Evolutionary conservation across 2,329 filamentous ascomycete species (phyloP).

Genomic region (Chrysoporthe austroafricana): DNA sequence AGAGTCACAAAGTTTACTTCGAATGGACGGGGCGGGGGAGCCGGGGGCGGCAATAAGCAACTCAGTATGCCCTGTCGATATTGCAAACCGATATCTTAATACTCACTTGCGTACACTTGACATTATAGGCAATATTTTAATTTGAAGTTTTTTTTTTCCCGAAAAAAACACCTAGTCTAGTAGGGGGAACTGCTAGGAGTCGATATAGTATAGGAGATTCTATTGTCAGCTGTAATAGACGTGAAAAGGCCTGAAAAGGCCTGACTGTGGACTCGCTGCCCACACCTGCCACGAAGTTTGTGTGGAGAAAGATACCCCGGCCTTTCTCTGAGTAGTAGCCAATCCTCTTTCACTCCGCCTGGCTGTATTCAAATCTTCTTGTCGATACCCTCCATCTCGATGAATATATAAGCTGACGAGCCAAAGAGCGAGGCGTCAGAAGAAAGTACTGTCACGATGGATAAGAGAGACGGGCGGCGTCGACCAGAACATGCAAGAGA

Average conservation of each 20-base stretch:
- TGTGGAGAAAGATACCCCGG: not conserved
- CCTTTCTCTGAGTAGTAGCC: not conserved
- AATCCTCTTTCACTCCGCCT: too few species aligned
- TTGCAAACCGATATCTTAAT: not conserved
- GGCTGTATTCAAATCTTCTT: too few species aligned
- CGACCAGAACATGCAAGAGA: not conserved
- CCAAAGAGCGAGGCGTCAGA: not conserved
- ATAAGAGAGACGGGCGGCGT: not conserved
- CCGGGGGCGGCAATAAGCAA: not conserved
- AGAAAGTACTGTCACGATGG: not conserved
- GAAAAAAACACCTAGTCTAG: too few species aligned
- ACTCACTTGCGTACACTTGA: not conserved
- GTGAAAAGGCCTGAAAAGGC: not conserved
- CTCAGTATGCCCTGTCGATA: not conserved
- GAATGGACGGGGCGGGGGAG: not conserved
- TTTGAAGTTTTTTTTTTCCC: too few species aligned
- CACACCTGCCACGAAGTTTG: not conserved
- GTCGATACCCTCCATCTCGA: not conserved
- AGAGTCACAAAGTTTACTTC: not conserved
- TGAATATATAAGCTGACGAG: not conserved
- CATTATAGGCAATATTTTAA: not conserved
- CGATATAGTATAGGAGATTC: not conserved
- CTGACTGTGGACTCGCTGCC: not conserved
- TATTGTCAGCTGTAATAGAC: not conserved
- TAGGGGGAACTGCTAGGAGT: too few species aligned